Evolutionary conservation across 1,284 basidiomycete genomes (phyloP).

Genomic region (Cryptococcus sp.): DNA sequence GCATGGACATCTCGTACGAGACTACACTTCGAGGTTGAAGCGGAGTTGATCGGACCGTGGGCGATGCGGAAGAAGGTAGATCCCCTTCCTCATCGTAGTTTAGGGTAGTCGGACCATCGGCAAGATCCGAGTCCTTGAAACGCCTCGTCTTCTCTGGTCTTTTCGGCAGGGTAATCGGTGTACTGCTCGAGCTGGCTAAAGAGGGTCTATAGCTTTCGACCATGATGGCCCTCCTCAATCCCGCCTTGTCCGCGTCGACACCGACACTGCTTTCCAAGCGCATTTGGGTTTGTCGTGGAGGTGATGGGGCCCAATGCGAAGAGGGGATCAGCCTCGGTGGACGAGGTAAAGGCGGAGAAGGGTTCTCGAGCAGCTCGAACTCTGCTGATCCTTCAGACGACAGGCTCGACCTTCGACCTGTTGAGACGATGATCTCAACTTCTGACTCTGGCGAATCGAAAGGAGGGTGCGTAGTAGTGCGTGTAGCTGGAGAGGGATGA

Average conservation of each 20-base stretch:
- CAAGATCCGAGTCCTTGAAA: neutral
- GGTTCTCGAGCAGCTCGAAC: slow-evolving; percentile 1
- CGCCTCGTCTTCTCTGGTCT: neutral
- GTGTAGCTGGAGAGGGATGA: neutral
- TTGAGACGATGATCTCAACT: slow-evolving; percentile 19
- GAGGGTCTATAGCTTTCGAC: slow-evolving; percentile 17
- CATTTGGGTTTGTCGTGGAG: neutral
- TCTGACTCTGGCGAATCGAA: slow-evolving; percentile 19
- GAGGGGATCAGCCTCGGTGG: slow-evolving; percentile 2
- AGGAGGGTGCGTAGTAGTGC: neutral
- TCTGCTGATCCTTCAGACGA: slow-evolving; percentile 9
- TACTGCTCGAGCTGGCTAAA: too few species aligned
- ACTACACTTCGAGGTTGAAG: neutral
- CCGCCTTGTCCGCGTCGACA: slow-evolving; percentile 1
- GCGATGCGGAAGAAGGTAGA: neutral
- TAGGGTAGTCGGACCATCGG: neutral
- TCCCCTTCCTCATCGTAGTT: neutral
- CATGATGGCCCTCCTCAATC: too few species aligned
- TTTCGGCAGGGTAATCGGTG: neutral
- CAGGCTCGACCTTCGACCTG: slow-evolving; percentile 3
- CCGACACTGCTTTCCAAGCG: neutral
- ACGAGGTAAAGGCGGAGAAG: slow-evolving; percentile 1
- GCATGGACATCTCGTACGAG: too few species aligned
- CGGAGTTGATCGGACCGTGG: neutral
- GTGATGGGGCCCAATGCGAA: slow-evolving; percentile 8